Base-by-base conservation (phyloP, 208 protist genomes). In the Balamuthia mandrillaris region DNA sequence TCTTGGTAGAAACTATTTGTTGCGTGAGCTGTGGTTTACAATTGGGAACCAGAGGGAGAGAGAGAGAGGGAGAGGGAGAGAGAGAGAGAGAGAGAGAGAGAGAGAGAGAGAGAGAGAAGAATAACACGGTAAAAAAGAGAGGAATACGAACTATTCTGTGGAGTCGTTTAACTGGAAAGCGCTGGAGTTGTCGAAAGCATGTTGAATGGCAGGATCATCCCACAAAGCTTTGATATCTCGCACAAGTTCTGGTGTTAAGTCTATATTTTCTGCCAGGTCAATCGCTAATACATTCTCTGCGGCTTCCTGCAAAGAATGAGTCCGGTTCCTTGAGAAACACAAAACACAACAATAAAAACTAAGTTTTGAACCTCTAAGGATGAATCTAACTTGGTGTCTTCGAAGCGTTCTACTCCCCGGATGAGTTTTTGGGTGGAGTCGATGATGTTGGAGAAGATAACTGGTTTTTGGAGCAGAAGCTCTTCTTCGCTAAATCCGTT, bases 1-100 rank as follows among this genome's bases (percentile, higher is more conserved):
- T 65, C 54, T 16, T 94, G 87, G 60, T 94, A 94, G 78, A 91
- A n/a, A n/a, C n/a, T n/a, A n/a, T n/a, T n/a, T n/a, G n/a, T n/a
- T n/a, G n/a, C n/a, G n/a, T n/a, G n/a, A n/a, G n/a, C n/a, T n/a
- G n/a, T n/a, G n/a, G n/a, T n/a, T n/a, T n/a, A n/a, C n/a, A n/a
- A n/a, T n/a, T n/a, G n/a, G n/a, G n/a, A n/a, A n/a, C n/a, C n/a
- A n/a, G n/a, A n/a, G n/a, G n/a, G n/a, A n/a, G n/a, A n/a, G n/a
- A n/a, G n/a, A n/a, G n/a, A n/a, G n/a, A n/a, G n/a, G n/a, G n/a
- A n/a, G n/a, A n/a, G n/a, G n/a, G n/a, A n/a, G n/a, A n/a, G n/a
- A n/a, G n/a, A n/a, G n/a, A n/a, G n/a, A n/a, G n/a, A n/a, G n/a
- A n/a, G n/a, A n/a, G n/a, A n/a, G n/a, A n/a, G n/a, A n/a, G n/a